Evolutionary conservation across 768 basidiomycete genomes (phyloP).

Genomic region (Suillus variegatus): DNA sequence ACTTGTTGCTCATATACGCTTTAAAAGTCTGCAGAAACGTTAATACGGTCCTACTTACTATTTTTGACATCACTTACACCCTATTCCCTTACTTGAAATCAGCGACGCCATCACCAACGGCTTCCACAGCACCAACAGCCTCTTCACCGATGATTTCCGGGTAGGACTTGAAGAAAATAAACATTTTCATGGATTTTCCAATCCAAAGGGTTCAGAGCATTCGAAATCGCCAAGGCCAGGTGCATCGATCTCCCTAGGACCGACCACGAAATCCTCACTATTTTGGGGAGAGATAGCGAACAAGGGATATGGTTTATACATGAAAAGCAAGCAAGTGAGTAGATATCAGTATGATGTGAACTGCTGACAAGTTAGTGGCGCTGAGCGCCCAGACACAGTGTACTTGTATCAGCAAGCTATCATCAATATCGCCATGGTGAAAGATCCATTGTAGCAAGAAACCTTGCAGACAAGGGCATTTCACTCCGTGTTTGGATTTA

Average conservation of each 20-base stretch:
- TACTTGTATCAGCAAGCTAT: neutral
- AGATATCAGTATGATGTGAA: neutral
- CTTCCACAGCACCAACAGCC: constrained; percentile 38
- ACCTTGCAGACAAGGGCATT: neutral
- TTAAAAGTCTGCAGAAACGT: constrained; percentile 8
- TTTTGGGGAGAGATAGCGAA: neutral
- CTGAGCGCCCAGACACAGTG: too few relatives aligned
- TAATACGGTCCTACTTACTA: neutral
- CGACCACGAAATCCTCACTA: constrained; percentile 5
- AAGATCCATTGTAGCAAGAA: neutral
- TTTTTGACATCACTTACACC: constrained; percentile 27
- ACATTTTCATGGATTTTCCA: constrained; percentile 22
- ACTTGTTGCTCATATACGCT: constrained; percentile 5
- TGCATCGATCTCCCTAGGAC: constrained; percentile 24
- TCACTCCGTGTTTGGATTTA: neutral
- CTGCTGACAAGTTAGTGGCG: neutral
- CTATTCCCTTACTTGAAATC: constrained; percentile 38
- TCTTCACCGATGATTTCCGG: constrained; percentile 41
- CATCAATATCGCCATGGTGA: neutral
- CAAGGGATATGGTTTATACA: neutral
- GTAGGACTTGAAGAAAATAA: constrained; percentile 28
- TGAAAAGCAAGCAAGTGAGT: neutral
- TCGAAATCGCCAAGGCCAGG: constrained; percentile 44
- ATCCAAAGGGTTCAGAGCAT: constrained; percentile 49
- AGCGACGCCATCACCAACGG: constrained; percentile 40